phyloP scores from a whole-genome alignment of 1,284 basidiomycete genomes.

The Xerocomus minutiporus region DNA sequence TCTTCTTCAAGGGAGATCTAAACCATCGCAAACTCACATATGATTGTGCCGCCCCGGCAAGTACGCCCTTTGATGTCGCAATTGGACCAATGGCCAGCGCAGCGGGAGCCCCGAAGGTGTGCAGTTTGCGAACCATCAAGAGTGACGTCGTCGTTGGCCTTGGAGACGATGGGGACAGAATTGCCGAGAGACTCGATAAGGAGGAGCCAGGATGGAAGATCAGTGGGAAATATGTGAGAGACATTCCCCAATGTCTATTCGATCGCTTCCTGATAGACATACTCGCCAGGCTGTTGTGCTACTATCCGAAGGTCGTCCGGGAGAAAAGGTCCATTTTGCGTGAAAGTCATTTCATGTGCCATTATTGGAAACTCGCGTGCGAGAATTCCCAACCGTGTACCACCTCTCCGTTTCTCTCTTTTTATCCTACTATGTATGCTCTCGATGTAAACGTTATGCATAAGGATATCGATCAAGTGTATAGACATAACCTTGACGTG shows the following conservation, averaged over 20 bases:
- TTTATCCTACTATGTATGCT: neutral
- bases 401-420: neutral
- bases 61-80: slow-evolving; percentile 86
- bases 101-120: slow-evolving; percentile 84
- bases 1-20: slow-evolving; percentile 95
- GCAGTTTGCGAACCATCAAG: slow-evolving; percentile 84
- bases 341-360: slow-evolving; percentile 25
- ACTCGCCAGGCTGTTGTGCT: slow-evolving; percentile 72
- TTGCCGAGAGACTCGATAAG: slow-evolving; percentile 79
- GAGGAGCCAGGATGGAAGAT: slow-evolving; percentile 96
- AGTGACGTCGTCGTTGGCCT: slow-evolving; percentile 77
- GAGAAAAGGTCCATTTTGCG: slow-evolving; percentile 75
- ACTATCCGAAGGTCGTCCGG: slow-evolving; percentile 79
- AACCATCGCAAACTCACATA: slow-evolving; percentile 92
- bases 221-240: slow-evolving; percentile 86
- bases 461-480: neutral
- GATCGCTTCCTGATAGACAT: slow-evolving; percentile 8
- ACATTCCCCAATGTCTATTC: neutral
- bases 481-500: too few relatives aligned
- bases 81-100: slow-evolving; percentile 92
- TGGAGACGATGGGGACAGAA: slow-evolving; percentile 63
- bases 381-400: neutral
- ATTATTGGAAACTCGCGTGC: neutral
- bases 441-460: slow-evolving; percentile 1
- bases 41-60: slow-evolving; percentile 88